These are phyloP conservation scores for Calonectria fujianensis DNA, from an alignment of 2,329 filamentous ascomycete genomes.

Conservation along the genomic window DNA sequence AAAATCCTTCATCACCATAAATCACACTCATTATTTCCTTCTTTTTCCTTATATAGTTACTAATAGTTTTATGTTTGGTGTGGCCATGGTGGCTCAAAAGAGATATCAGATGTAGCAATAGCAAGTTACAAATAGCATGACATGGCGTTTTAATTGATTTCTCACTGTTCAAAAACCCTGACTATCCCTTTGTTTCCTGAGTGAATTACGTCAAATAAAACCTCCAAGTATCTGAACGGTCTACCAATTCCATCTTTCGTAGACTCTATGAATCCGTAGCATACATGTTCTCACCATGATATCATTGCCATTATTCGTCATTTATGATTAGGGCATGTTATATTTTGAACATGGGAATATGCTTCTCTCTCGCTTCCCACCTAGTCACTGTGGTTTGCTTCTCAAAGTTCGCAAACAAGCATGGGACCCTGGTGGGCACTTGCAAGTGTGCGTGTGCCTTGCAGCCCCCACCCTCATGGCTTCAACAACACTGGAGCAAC, in stretches of 20 bases:
- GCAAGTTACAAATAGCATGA: slow-evolving; percentile 46
- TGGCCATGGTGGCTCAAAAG: slow-evolving; percentile 19
- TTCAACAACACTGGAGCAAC: too few relatives aligned
- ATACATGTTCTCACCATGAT: background rate
- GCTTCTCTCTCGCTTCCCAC: background rate
- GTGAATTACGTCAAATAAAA: background rate
- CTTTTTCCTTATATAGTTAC: slow-evolving; percentile 14
- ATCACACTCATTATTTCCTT: slow-evolving; percentile 22
- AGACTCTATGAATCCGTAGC: background rate
- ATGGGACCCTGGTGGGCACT: background rate
- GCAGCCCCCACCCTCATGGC: background rate
- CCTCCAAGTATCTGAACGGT: background rate
- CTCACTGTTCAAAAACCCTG: slow-evolving; percentile 30
- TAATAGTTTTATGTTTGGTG: slow-evolving; percentile 21
- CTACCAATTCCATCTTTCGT: background rate
- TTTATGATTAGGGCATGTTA: background rate
- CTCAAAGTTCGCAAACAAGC: background rate
- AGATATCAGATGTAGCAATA: slow-evolving; percentile 38
- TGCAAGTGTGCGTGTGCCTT: background rate
- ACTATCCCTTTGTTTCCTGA: background rate
- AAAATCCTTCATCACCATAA: slow-evolving; percentile 7
- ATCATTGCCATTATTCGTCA: background rate
- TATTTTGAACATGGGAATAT: background rate
- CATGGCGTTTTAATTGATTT: slow-evolving; percentile 49
- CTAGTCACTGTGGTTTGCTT: background rate